These are phyloP conservation scores for Citrullus amarus DNA, from an alignment of 306 rosid species.

Conservation along the genomic window DNA sequence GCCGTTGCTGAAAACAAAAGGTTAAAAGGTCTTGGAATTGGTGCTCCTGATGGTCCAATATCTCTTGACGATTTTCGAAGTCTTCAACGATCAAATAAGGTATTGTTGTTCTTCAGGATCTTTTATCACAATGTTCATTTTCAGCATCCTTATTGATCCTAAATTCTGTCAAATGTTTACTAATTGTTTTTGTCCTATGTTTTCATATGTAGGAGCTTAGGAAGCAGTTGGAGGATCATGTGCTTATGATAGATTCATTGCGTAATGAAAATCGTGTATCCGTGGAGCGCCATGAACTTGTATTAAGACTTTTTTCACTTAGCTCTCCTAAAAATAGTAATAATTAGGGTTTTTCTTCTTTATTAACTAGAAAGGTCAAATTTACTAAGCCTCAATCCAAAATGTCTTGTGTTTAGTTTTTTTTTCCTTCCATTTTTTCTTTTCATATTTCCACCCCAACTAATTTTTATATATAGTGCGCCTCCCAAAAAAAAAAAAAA, in stretches of 20 bases:
- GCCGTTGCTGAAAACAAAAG: slow-evolving; percentile 61
- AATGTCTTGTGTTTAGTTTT: too few species aligned
- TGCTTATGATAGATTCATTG: slow-evolving; percentile 45
- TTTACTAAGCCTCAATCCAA: too few species aligned
- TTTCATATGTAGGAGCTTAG: slow-evolving; percentile 60
- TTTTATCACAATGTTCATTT: background rate
- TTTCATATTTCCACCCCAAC: too few species aligned
- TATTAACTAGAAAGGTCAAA: too few species aligned
- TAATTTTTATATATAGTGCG: too few species aligned
- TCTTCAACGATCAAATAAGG: slow-evolving; percentile 81
- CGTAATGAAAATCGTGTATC: slow-evolving; percentile 47
- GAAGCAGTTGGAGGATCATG: slow-evolving; percentile 84
- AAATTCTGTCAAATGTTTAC: background rate
- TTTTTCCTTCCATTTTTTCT: too few species aligned
- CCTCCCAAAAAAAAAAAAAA: too few species aligned
- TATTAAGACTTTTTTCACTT: slow-evolving; percentile 18
- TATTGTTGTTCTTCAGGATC: slow-evolving; percentile 10
- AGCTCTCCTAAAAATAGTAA: background rate
- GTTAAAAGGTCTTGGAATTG: slow-evolving; percentile 87
- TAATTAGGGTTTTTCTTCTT: too few species aligned
- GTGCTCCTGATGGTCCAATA: slow-evolving; percentile 91
- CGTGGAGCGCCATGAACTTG: slow-evolving; percentile 55
- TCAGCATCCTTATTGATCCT: background rate
- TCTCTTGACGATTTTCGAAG: slow-evolving; percentile 98
- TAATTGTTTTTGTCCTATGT: background rate